These are phyloP conservation scores for Talaromyces atroroseus DNA, from an alignment of 2,329 filamentous ascomycete species.

Conservation along the genomic window DNA sequence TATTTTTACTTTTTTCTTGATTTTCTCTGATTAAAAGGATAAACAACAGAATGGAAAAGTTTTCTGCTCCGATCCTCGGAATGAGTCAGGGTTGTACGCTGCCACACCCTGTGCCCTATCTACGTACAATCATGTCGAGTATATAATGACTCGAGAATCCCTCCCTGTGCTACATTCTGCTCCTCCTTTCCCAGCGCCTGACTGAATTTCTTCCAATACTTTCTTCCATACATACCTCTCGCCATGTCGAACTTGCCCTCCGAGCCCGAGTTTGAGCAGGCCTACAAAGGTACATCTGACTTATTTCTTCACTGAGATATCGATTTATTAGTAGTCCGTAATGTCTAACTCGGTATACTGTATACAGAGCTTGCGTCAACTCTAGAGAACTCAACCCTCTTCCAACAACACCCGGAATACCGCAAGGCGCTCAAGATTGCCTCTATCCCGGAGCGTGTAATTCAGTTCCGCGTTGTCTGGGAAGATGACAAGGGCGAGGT, in stretches of 20 bases:
- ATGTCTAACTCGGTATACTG: conserved; percentile 11
- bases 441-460: conserved; percentile 86
- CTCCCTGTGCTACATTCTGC: not conserved
- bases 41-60: not conserved
- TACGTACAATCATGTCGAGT: not conserved
- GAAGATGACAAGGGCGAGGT: conserved; percentile 77
- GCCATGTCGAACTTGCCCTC: conserved; percentile 74
- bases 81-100: not conserved
- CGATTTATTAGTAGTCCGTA: too few relatives aligned
- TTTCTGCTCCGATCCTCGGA: not conserved
- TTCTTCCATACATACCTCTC: not conserved
- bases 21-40: not conserved
- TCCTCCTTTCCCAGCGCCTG: not conserved
- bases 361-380: conserved; percentile 80
- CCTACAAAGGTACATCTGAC: conserved; percentile 69
- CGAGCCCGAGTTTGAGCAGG: conserved; percentile 98
- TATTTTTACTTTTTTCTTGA: not conserved
- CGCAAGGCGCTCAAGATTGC: conserved; percentile 81
- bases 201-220: not conserved
- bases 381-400: conserved; percentile 88
- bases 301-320: not conserved
- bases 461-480: conserved; percentile 97
- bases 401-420: conserved; percentile 92
- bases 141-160: not conserved
- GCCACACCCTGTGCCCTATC: not conserved